Evolutionary conservation across 108 stramenopile species (phyloP), one percentile per base, ranked within the genome.

Genomic region (Parmales sp.): DNA sequence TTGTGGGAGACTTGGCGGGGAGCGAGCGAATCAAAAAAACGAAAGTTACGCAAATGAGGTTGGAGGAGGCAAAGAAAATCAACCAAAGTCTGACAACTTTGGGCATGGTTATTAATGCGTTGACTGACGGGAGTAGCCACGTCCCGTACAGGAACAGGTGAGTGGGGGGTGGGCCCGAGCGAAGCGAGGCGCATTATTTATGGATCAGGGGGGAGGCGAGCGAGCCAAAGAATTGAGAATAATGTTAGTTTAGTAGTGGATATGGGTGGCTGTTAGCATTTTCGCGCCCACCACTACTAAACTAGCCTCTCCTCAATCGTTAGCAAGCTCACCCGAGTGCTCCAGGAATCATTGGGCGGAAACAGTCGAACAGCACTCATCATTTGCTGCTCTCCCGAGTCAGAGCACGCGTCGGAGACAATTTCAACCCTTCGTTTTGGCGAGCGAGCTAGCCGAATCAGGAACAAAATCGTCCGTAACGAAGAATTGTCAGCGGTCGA

Each of bases 21-120:
- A 60, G 54, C 54, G 54, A 60, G 54, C 29, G 54, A 34, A 60
- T 60, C 3, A 60, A 60, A 16, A 60, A 60, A 34, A 60, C 54
- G 26, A 28, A 20, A 34, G 54, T 60, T 60, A 19, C 29, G 54
- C 31, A 34, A 16, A 34, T 60, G 31, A 60, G 54, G 54, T 31
- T 60, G 54, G 54, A 60, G 31, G 54, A 60, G 31, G 49, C 54
- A 4, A 60, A 60, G 54, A 60, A 34, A 16, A 60, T 60, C 54
- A 60, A 60, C 54, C 54, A 34, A 13, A 34, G 29, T 34, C 20
- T 60, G 54, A 19, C 54, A 31, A 60, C 54, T 3, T 16, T 60
- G 3, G 54, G 54, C 4, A 60, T 60, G 54, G 54, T 60, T 1
- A 60, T 60, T 16, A 60, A 60, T 34, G 29, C 54, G 29, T 34